Conservation (phyloP, 768 basidiomycete species). For the Aureoboletus auriporus region DNA sequence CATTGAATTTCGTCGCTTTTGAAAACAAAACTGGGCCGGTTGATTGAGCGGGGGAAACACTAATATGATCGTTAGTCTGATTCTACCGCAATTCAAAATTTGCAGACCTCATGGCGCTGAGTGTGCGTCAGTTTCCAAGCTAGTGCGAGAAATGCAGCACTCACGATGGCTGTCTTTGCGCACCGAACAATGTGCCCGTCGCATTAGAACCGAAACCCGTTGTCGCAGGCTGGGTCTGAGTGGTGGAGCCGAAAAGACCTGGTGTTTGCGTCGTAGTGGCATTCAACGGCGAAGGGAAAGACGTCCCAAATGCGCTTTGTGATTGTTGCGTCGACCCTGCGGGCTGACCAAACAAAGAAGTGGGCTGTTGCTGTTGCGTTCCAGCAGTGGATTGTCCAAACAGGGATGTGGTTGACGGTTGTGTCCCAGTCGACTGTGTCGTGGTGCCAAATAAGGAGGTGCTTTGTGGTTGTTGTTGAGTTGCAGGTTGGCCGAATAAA, state of each 20-base stretch:
- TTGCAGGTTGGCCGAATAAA: constrained; percentile 28
- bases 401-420: constrained; percentile 13
- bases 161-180: constrained; percentile 32
- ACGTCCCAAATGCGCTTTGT: constrained; percentile 27
- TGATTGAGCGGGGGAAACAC: constrained; percentile 28
- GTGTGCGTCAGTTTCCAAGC: neutral
- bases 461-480: constrained; percentile 21
- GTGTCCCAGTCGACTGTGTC: constrained; percentile 9
- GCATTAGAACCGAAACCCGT: constrained; percentile 2
- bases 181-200: constrained; percentile 21
- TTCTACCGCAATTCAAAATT: neutral
- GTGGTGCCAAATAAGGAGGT: constrained; percentile 29
- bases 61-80: constrained; percentile 10
- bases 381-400: constrained; percentile 29
- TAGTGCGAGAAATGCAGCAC: neutral
- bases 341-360: constrained; percentile 37
- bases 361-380: constrained; percentile 34
- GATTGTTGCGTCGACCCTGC: constrained; percentile 20
- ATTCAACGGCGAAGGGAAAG: constrained; percentile 18
- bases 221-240: constrained; percentile 18
- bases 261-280: constrained; percentile 9
- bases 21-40: constrained; percentile 31
- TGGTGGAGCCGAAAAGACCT: constrained; percentile 16
- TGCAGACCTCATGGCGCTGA: constrained; percentile 27
- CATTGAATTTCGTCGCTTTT: constrained; percentile 74